Percentiles rank a stretch among this genome's conserved stretches.
Evolutionary conservation across 768 basidiomycete genomes (phyloP).

Genomic region (Lactifluus rugatus): DNA sequence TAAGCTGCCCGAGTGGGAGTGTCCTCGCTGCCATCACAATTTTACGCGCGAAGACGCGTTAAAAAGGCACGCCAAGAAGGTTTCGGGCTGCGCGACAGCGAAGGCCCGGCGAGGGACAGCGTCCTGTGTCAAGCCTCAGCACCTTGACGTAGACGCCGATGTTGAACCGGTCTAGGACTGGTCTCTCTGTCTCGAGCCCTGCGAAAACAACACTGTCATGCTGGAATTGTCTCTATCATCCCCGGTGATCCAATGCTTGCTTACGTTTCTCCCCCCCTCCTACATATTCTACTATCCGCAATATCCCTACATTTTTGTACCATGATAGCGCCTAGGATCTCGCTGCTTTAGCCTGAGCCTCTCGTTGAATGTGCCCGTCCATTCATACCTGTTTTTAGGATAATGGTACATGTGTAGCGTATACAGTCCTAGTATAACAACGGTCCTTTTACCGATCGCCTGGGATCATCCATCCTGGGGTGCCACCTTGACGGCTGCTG

Average conservation of each 20-base stretch:
- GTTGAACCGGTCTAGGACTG: background rate
- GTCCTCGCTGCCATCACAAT: constrained; percentile 8
- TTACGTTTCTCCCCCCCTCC: background rate
- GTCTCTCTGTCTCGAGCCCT: background rate
- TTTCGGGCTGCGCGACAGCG: constrained; percentile 1
- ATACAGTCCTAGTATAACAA: background rate
- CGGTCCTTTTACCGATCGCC: background rate
- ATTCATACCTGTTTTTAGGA: background rate
- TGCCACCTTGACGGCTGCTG: background rate
- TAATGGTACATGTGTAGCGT: background rate
- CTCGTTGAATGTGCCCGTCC: background rate
- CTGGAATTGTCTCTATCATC: background rate
- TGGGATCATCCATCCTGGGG: background rate
- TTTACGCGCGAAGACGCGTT: constrained; percentile 20
- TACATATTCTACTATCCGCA: background rate
- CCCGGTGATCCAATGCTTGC: background rate
- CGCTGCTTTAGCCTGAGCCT: background rate
- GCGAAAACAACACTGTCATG: background rate
- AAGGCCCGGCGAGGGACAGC: background rate
- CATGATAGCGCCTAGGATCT: background rate
- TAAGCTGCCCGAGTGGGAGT: constrained; percentile 8
- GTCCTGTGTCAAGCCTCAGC: background rate
- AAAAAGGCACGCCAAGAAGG: constrained; percentile 17
- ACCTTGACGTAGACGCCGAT: background rate
- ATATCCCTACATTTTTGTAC: background rate